These are phyloP conservation scores for Knoxdaviesia capensis DNA, from an alignment of 2,329 filamentous ascomycete genomes.

Conservation along the genomic window DNA sequence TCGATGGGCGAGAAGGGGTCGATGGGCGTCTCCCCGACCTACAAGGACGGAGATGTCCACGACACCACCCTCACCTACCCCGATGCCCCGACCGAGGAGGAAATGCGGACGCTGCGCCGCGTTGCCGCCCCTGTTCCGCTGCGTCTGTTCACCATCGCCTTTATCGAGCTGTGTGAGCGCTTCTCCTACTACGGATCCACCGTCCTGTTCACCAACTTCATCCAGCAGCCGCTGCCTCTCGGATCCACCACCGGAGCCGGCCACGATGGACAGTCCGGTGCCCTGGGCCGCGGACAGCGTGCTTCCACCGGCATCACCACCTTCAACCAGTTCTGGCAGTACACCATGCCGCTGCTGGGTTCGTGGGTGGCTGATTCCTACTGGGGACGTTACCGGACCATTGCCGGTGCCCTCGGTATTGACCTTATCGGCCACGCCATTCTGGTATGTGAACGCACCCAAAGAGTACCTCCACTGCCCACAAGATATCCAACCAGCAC, in stretches of 20 bases:
- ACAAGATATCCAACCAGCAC: no score
- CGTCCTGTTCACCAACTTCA: slow-evolving; percentile 35
- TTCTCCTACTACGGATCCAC: slow-evolving; percentile 53
- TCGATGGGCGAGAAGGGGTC: slow-evolving; percentile 12
- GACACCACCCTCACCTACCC: neutral
- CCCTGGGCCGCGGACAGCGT: slow-evolving; percentile 35
- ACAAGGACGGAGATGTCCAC: slow-evolving; percentile 3
- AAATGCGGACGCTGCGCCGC: slow-evolving; percentile 29
- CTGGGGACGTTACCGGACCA: slow-evolving; percentile 49
- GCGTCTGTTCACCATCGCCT: slow-evolving; percentile 40
- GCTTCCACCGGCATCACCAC: slow-evolving; percentile 23
- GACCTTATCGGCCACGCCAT: slow-evolving; percentile 48
- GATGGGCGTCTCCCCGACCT: slow-evolving; percentile 8
- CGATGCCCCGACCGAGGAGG: slow-evolving; percentile 25
- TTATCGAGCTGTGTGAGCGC: slow-evolving; percentile 51
- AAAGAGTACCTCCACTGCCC: no score
- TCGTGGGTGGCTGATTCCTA: slow-evolving; percentile 31
- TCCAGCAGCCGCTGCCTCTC: slow-evolving; percentile 33
- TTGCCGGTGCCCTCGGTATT: slow-evolving; percentile 37
- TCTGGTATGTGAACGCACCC: slow-evolving; percentile 13
- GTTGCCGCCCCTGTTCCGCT: slow-evolving; percentile 37
- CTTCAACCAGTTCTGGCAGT: slow-evolving; percentile 39
- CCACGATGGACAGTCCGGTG: slow-evolving; percentile 23
- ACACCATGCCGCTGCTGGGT: slow-evolving; percentile 36
- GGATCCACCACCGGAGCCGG: slow-evolving; percentile 33